phyloP scores from a whole-genome alignment of 2,329 filamentous ascomycete genomes.

The Aphanoascus verrucosus region DNA sequence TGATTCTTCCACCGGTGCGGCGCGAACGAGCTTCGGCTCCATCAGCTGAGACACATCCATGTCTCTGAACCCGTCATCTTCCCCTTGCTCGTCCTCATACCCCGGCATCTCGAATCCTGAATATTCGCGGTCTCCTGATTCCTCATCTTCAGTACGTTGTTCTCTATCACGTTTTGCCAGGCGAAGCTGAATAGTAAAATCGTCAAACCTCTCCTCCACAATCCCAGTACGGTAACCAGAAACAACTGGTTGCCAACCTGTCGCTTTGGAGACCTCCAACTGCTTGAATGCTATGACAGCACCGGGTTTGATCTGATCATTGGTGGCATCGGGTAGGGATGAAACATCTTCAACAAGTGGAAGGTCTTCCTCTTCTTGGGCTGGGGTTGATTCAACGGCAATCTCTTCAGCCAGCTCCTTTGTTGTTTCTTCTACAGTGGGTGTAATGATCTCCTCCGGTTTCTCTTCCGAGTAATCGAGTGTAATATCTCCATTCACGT shows the following conservation, averaged over 20 bases:
- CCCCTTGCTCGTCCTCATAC: conserved; percentile 45
- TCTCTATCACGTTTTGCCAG: conserved; percentile 60
- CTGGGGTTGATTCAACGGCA: background rate
- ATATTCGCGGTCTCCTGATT: conserved; percentile 62
- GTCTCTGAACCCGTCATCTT: conserved; percentile 52
- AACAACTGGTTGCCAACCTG: conserved; percentile 38
- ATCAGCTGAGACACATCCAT: conserved; percentile 53
- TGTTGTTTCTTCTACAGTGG: background rate
- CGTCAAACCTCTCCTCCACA: conserved; percentile 47
- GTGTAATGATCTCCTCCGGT: background rate
- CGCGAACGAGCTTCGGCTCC: conserved; percentile 55
- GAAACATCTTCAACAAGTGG: conserved; percentile 51
- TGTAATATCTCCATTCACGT: conserved; percentile 1
- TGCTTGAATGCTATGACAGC: conserved; percentile 39
- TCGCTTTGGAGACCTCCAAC: conserved; percentile 38
- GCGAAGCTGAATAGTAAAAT: conserved; percentile 47
- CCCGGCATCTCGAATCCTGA: conserved; percentile 66
- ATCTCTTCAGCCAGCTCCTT: background rate
- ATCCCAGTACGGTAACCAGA: conserved; percentile 54
- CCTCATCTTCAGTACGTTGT: conserved; percentile 42
- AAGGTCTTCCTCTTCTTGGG: conserved; percentile 37
- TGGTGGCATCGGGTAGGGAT: conserved; percentile 41
- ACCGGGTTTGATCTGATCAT: conserved; percentile 27
- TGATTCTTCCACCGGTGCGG: conserved; percentile 19
- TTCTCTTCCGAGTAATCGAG: conserved; percentile 10